A percentile compares a stretch with the other conserved stretches of the same genome.
Conservation (phyloP, 495 filamentous ascomycete species). For the Peziza echinospora region DNA sequence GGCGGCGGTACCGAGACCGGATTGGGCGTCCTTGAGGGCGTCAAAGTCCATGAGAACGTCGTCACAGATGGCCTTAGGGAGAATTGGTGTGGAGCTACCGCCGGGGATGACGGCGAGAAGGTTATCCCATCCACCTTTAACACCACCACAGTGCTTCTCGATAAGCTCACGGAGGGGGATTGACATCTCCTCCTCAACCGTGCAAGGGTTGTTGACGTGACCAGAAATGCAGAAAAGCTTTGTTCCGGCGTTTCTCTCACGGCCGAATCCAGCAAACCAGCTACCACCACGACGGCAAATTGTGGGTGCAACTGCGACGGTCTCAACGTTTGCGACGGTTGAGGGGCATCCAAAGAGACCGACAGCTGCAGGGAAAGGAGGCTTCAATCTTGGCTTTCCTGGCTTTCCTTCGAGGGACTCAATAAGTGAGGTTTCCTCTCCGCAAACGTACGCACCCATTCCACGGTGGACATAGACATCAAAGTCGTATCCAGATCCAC, state of each 20-base stretch:
- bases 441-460: constrained; percentile 87
- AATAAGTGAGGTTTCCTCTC: constrained; percentile 93
- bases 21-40: constrained; percentile 89
- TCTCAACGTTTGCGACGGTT: constrained; percentile 96
- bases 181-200: constrained; percentile 97
- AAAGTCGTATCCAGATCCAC: constrained; percentile 89
- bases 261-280: constrained; percentile 87
- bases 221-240: constrained; percentile 98
- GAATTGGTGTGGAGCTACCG: constrained; percentile 85
- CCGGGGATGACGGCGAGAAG: constrained; percentile 85
- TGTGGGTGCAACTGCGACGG: constrained; percentile 80
- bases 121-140: constrained; percentile 95
- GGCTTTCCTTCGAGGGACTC: constrained; percentile 96
- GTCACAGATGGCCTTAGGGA: constrained; percentile 70
- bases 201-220: constrained; percentile 94
- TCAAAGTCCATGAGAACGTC: constrained; percentile 98
- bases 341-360: constrained; percentile 95
- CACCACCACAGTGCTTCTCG: constrained; percentile 91
- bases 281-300: constrained; percentile 77
- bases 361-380: constrained; percentile 90
- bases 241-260: constrained; percentile 84
- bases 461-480: constrained; percentile 92
- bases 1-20: constrained; percentile 89
- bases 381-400: constrained; percentile 94
- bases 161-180: constrained; percentile 87